Conservation (phyloP, 2,329 filamentous ascomycete genomes). For the Zymoseptoria passerinii region DNA sequence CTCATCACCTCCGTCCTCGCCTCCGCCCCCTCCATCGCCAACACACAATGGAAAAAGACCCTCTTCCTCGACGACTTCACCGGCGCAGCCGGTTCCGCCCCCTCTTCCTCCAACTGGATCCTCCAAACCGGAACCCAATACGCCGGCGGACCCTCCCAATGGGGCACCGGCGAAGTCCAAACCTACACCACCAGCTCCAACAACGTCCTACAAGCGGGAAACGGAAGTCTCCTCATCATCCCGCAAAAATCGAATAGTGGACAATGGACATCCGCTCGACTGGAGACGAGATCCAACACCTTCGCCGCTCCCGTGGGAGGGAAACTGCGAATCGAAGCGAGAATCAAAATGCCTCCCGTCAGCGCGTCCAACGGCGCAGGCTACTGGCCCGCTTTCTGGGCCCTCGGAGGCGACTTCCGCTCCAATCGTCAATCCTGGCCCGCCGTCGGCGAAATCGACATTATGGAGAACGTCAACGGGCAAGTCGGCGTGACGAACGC, state of each 20-base stretch:
- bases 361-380: conserved; percentile 12
- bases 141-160: conserved; percentile 38
- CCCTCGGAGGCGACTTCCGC: conserved; percentile 15
- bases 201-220: conserved; percentile 37
- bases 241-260: conserved; percentile 23
- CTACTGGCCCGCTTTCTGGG: conserved; percentile 22
- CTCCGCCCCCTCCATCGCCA: conserved; percentile 6
- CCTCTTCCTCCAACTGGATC: conserved; percentile 37
- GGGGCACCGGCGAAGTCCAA: conserved; percentile 45
- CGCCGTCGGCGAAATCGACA: conserved; percentile 25
- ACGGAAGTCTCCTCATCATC: conserved; percentile 34
- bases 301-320: conserved; percentile 20
- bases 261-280: conserved; percentile 15
- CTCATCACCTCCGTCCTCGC: conserved; percentile 9
- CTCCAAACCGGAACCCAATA: conserved; percentile 41
- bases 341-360: conserved; percentile 14
- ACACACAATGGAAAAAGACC: conserved; percentile 16
- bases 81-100: conserved; percentile 26
- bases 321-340: conserved; percentile 19
- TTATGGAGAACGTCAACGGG: conserved; percentile 28
- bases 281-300: conserved; percentile 16
- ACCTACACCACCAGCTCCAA: conserved; percentile 35
- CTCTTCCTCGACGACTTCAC: conserved; percentile 31
- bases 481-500: conserved; percentile 15
- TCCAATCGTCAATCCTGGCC: conserved; percentile 23